Evolutionary conservation across 305 asterid genomes (phyloP).

Genomic region (Solanum chacoense): DNA sequence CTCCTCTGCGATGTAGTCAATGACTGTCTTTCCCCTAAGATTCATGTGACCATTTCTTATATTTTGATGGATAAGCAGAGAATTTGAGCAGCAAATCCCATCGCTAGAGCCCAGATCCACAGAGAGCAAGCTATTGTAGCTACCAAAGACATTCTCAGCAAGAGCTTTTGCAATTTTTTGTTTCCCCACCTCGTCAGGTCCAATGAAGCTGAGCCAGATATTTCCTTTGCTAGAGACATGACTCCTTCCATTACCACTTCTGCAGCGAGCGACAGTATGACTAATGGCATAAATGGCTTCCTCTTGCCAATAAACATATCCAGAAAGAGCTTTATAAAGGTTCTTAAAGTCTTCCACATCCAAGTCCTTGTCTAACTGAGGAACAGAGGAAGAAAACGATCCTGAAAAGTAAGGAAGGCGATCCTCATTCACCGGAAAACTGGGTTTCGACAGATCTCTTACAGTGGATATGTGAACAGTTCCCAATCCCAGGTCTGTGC

Average conservation of each 20-base stretch:
- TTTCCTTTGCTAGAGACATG: conserved; percentile 40
- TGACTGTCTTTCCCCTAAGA: conserved; percentile 52
- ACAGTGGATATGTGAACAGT: conserved; percentile 29
- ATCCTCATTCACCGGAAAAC: conserved; percentile 15
- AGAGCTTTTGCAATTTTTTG: conserved; percentile 54
- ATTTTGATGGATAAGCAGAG: conserved; percentile 32
- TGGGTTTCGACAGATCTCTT: conserved; percentile 21
- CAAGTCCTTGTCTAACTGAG: conserved; percentile 22
- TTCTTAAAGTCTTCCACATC: conserved; percentile 36
- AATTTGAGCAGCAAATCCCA: conserved; percentile 14
- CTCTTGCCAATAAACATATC: conserved; percentile 62
- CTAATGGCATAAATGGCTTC: conserved; percentile 55
- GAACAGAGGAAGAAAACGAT: conserved; percentile 27
- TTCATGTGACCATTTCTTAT: conserved; percentile 16
- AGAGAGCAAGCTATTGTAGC: conserved; percentile 32
- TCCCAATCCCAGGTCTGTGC: conserved; percentile 85
- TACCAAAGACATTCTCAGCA: conserved; percentile 55
- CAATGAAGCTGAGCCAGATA: conserved; percentile 71
- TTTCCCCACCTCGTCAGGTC: conserved; percentile 84
- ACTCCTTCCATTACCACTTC: conserved; percentile 31
- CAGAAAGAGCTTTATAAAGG: conserved; percentile 49
- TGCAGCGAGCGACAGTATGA: conserved; percentile 39
- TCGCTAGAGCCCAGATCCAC: conserved; percentile 41
- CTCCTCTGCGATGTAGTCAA: conserved; percentile 69
- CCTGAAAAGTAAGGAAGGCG: conserved; percentile 16